Evolutionary conservation across 306 rosid genomes (phyloP).

Genomic region (Acacia melanoxylon): DNA sequence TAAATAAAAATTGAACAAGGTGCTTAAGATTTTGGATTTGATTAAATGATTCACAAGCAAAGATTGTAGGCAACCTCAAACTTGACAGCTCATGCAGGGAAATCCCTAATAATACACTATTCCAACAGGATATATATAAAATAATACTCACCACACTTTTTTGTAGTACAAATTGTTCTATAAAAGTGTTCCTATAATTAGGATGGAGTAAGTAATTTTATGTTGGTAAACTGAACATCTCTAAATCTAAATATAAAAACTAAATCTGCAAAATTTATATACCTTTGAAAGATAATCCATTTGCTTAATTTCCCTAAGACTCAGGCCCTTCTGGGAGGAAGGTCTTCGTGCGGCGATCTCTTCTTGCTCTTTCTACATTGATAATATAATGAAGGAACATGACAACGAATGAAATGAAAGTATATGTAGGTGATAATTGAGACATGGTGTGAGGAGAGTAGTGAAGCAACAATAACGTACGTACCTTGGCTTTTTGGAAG

Average conservation of each 20-base stretch:
- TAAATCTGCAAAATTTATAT: background rate
- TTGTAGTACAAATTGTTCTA: no score
- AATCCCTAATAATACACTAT: background rate
- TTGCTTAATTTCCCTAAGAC: slow-evolving; percentile 51
- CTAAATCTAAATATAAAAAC: background rate
- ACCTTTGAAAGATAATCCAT: slow-evolving; percentile 70
- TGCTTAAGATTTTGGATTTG: background rate
- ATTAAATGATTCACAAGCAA: background rate
- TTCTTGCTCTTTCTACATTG: slow-evolving; percentile 61
- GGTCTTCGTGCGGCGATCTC: slow-evolving; percentile 48
- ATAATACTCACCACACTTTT: no score
- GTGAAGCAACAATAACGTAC: no score
- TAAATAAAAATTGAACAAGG: background rate
- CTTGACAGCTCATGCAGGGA: background rate
- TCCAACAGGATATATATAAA: background rate
- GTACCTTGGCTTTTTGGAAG: slow-evolving; percentile 59
- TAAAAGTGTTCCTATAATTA: no score
- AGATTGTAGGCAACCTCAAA: background rate
- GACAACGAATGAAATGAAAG: no score
- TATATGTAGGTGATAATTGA: no score
- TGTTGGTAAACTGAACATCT: background rate
- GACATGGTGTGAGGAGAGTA: background rate
- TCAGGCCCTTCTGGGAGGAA: slow-evolving; percentile 46
- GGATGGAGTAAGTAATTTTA: no score
- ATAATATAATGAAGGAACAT: background rate